Percentiles rank a stretch among this genome's conserved stretches.
phyloP scores from a whole-genome alignment of 371 early-diverging fungal genomes.

The Mortierella sp. region DNA sequence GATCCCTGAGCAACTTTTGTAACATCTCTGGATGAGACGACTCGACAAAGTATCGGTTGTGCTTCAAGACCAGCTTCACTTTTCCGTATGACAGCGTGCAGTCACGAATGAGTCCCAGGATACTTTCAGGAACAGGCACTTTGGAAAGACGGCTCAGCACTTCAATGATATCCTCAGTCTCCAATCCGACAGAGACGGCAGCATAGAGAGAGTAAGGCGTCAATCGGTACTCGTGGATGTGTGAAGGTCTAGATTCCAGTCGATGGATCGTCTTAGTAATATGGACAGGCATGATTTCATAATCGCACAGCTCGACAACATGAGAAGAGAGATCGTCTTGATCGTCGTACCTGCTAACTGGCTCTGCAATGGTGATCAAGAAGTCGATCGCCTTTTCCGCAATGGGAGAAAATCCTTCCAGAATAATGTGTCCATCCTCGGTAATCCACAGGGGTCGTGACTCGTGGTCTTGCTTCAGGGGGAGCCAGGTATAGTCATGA shows the following conservation, averaged over 20 bases:
- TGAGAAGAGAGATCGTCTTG: constrained; percentile 2
- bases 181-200: constrained; percentile 99
- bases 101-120: constrained; percentile 90
- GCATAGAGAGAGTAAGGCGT: constrained; percentile 99
- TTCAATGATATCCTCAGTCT: constrained; percentile 96
- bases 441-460: constrained; percentile 97
- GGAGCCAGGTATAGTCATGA: constrained; percentile 82
- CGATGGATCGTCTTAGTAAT: neutral
- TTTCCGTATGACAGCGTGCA: constrained; percentile 98
- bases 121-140: constrained; percentile 89
- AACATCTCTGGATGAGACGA: constrained; percentile 90
- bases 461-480: constrained; percentile 91
- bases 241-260: constrained; percentile 81
- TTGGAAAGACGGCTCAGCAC: constrained; percentile 96
- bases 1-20: constrained; percentile 88
- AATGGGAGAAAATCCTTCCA: constrained; percentile 97
- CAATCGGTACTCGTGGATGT: constrained; percentile 99
- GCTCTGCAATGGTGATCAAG: constrained; percentile 99
- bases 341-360: constrained; percentile 84
- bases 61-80: constrained; percentile 97
- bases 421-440: constrained; percentile 93
- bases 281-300: neutral
- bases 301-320: neutral
- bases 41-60: constrained; percentile 96
- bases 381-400: constrained; percentile 98